phyloP scores from a whole-genome alignment of 2,329 filamentous ascomycete genomes.

The Cryphonectria japonica region DNA sequence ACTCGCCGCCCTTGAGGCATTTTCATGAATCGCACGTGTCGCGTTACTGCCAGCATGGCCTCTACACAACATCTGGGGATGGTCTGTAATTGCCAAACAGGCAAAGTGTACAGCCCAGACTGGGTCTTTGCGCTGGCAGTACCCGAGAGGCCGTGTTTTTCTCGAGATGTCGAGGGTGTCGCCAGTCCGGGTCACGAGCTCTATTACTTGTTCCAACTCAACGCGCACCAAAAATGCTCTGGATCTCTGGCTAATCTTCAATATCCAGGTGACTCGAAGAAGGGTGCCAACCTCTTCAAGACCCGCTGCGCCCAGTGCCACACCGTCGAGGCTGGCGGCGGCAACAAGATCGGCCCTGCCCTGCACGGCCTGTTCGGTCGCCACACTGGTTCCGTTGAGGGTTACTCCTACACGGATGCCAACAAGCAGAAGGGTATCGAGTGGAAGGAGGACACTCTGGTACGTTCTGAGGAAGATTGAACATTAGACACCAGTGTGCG shows the following conservation, averaged over 20 bases:
- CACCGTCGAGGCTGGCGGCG: slow-evolving; percentile 85
- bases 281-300: slow-evolving; percentile 99
- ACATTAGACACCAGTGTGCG: not conserved
- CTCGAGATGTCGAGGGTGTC: slow-evolving; percentile 4
- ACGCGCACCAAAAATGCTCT: too few species aligned
- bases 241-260: slow-evolving; percentile 6
- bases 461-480: slow-evolving; percentile 48
- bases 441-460: slow-evolving; percentile 86
- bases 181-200: not conserved
- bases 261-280: slow-evolving; percentile 81
- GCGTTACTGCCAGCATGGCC: slow-evolving; percentile 21
- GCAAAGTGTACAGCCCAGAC: not conserved
- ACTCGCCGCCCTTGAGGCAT: slow-evolving; percentile 41
- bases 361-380: slow-evolving; percentile 98
- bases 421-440: slow-evolving; percentile 96
- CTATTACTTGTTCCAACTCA: too few species aligned
- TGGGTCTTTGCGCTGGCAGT: not conserved
- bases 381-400: slow-evolving; percentile 87
- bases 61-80: not conserved
- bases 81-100: not conserved
- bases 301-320: slow-evolving; percentile 99
- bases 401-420: slow-evolving; percentile 98
- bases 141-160: not conserved
- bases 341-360: slow-evolving; percentile 98
- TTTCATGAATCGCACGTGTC: slow-evolving; percentile 34